Conservation (phyloP, 352 stramenopile species). For the Plasmopara muralis region DNA sequence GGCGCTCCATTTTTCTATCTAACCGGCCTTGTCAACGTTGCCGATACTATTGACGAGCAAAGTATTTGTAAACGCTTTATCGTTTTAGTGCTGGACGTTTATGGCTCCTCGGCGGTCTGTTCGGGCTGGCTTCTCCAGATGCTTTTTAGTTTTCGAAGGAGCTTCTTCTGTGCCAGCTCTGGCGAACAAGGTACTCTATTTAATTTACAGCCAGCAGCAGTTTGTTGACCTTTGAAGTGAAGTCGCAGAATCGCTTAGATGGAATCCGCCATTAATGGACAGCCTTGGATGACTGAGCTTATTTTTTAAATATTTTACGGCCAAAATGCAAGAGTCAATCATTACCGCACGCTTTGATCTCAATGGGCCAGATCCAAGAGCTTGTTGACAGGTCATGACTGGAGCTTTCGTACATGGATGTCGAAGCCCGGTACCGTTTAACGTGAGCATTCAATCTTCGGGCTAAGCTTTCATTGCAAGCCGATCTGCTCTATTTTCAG, state of each 20-base stretch:
- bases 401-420: not conserved
- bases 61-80: not conserved
- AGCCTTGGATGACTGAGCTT: not conserved
- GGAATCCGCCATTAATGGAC: not conserved
- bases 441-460: not conserved
- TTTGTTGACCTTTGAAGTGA: slow-evolving; percentile 1
- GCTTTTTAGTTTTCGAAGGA: not conserved
- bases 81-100: not conserved
- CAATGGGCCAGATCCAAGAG: not conserved
- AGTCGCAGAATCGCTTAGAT: not conserved
- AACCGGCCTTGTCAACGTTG: not conserved
- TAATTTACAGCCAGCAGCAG: slow-evolving; percentile 1
- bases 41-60: not conserved
- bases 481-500: too few relatives aligned
- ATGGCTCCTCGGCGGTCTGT: slow-evolving; percentile 2
- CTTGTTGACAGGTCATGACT: not conserved
- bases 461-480: slow-evolving; percentile 5
- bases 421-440: not conserved
- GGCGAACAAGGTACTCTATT: not conserved
- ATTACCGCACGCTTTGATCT: not conserved
- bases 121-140: not conserved
- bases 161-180: not conserved
- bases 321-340: not conserved
- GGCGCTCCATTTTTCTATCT: not conserved
- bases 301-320: slow-evolving; percentile 1